Percentiles rank a stretch among this genome's conserved stretches.
Conservation (phyloP, 305 asterid genomes). For the Fraxinus dipetala region DNA sequence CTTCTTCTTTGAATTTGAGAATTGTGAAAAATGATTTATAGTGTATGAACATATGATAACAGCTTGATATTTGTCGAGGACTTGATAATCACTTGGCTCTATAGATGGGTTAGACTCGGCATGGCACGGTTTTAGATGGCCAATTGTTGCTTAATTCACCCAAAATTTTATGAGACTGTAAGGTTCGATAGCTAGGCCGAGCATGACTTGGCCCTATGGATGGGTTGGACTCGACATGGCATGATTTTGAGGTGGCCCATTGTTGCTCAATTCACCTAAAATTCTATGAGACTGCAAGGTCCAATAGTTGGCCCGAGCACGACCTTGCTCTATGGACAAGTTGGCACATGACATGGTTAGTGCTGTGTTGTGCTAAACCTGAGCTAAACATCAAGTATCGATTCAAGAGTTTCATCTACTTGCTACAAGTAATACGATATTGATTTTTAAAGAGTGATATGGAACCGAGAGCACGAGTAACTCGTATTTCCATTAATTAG, state of each 20-base stretch:
- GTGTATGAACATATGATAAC: background rate
- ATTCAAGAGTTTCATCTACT: background rate
- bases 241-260: no score
- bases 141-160: no score
- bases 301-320: no score
- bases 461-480: background rate
- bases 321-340: no score
- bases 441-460: background rate
- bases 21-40: background rate
- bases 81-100: background rate
- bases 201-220: background rate
- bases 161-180: no score
- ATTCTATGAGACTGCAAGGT: no score
- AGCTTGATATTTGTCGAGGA: background rate
- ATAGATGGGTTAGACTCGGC: no score
- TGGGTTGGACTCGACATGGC: background rate
- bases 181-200: background rate
- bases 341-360: no score
- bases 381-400: background rate
- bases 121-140: no score
- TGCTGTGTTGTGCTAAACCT: background rate
- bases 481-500: background rate
- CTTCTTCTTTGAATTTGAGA: background rate
- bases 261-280: no score
- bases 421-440: background rate